Conservation (phyloP, 164 flowering plant genomes). For the Dillenia suffruticosa region DNA sequence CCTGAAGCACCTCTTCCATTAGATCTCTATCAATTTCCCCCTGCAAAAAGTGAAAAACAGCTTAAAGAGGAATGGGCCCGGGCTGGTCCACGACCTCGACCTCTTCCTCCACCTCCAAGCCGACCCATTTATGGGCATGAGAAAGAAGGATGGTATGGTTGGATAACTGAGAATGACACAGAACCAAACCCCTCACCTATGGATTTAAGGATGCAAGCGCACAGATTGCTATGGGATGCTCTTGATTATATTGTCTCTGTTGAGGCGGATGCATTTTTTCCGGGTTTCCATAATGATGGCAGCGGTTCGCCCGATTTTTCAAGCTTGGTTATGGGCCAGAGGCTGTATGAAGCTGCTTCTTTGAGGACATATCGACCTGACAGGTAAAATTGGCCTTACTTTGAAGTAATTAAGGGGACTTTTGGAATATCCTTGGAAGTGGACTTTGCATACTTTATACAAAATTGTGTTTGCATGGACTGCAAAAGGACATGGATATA, state of each 20-base stretch:
- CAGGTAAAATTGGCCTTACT: constrained; percentile 53
- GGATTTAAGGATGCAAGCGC: constrained; percentile 76
- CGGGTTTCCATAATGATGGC: constrained; percentile 88
- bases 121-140: constrained; percentile 90
- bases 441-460: too few species aligned
- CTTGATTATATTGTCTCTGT: constrained; percentile 91
- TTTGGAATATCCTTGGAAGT: not conserved
- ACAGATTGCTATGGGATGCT: constrained; percentile 89
- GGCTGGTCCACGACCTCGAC: constrained; percentile 98
- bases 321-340: constrained; percentile 93
- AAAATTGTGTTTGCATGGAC: not conserved
- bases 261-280: constrained; percentile 95
- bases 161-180: constrained; percentile 72
- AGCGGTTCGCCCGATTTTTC: constrained; percentile 92
- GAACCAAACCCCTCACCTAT: constrained; percentile 79
- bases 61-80: constrained; percentile 78
- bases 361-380: constrained; percentile 91
- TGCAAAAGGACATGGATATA: not conserved
- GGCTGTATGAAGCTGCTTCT: constrained; percentile 71
- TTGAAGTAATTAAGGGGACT: not conserved
- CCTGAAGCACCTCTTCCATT: constrained; percentile 59
- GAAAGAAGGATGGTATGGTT: constrained; percentile 99
- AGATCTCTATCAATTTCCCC: constrained; percentile 34
- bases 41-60: constrained; percentile 51
- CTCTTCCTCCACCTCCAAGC: constrained; percentile 98